A percentile compares a stretch with the other conserved stretches of the same genome.
These are phyloP conservation scores for Nicotiana benthamiana DNA, from an alignment of 257 asterid genomes.

Conservation along the genomic window DNA sequence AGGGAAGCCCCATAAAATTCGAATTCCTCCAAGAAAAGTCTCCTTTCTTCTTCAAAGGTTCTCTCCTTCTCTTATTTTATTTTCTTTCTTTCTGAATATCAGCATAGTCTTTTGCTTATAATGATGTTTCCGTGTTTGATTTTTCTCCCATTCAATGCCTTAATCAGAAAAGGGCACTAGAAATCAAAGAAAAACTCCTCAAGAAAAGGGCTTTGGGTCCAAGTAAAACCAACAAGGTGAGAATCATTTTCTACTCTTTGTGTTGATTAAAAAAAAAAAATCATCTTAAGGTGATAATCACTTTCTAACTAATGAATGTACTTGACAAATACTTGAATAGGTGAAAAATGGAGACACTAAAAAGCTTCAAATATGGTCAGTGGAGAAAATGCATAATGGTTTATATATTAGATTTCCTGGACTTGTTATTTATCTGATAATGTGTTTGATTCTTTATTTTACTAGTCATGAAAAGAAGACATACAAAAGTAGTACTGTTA, in stretches of 20 bases:
- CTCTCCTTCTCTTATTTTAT: neutral
- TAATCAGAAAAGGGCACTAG: slow-evolving; percentile 3
- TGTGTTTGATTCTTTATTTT: slow-evolving; percentile 9
- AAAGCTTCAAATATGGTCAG: slow-evolving; percentile 16
- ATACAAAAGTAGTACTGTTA: slow-evolving; percentile 8
- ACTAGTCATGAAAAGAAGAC: slow-evolving; percentile 18
- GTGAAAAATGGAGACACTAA: neutral
- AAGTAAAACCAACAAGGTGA: neutral
- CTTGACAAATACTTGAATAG: slow-evolving; percentile 8
- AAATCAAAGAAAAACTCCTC: slow-evolving; percentile 6
- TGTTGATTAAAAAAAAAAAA: neutral
- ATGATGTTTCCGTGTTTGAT: neutral
- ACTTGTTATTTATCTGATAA: slow-evolving; percentile 1
- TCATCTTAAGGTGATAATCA: too few relatives aligned
- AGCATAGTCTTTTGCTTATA: neutral
- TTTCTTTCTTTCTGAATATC: neutral
- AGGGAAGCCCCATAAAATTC: too few relatives aligned
- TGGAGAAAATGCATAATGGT: neutral
- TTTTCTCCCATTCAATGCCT: neutral
- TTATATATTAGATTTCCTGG: neutral
- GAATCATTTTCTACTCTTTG: neutral
- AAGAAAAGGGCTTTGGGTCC: neutral
- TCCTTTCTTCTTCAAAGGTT: slow-evolving; percentile 18
- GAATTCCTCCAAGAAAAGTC: neutral
- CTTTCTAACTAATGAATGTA: neutral